Percentiles rank a stretch among this genome's conserved stretches.
Evolutionary conservation across 192 early-diverging fungal genomes (phyloP).

Genomic region (Coemansia aciculifera): DNA sequence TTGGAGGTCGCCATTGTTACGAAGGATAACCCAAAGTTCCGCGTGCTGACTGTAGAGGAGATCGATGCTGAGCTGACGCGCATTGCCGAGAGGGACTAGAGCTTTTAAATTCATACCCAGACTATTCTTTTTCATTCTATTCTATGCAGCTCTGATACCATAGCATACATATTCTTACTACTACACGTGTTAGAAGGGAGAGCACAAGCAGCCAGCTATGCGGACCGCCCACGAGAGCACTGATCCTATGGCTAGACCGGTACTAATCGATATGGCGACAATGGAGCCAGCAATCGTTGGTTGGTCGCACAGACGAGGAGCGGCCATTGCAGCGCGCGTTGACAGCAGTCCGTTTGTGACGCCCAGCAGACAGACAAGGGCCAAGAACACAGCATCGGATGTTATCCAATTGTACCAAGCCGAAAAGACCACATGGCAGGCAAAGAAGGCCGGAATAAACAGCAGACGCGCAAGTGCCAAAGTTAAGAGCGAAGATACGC

Average conservation of each 20-base stretch:
- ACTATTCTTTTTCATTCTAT: conserved; percentile 11
- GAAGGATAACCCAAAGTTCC: conserved; percentile 73
- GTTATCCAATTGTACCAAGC: conserved; percentile 59
- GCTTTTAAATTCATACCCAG: background rate
- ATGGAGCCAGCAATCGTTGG: conserved; percentile 66
- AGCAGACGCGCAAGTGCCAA: conserved; percentile 56
- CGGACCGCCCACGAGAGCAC: conserved; percentile 52
- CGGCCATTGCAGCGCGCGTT: conserved; percentile 66
- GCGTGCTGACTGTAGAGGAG: conserved; percentile 69
- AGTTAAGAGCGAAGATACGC: conserved; percentile 37
- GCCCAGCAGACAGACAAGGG: conserved; percentile 61
- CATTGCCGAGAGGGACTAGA: conserved; percentile 55
- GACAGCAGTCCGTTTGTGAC: conserved; percentile 65
- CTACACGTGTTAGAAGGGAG: conserved; percentile 19
- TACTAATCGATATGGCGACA: conserved; percentile 63
- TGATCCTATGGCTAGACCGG: conserved; percentile 71
- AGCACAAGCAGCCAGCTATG: conserved; percentile 43
- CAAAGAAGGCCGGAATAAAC: conserved; percentile 70
- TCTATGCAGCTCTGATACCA: background rate
- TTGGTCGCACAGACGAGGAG: conserved; percentile 44
- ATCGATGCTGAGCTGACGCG: conserved; percentile 68
- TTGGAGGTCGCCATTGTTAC: conserved; percentile 93
- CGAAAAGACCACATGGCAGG: conserved; percentile 62
- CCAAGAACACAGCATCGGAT: conserved; percentile 44
- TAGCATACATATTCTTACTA: background rate